phyloP scores from a whole-genome alignment of 805 yeast genomes.

The Blastobotrys mokoenaii region DNA sequence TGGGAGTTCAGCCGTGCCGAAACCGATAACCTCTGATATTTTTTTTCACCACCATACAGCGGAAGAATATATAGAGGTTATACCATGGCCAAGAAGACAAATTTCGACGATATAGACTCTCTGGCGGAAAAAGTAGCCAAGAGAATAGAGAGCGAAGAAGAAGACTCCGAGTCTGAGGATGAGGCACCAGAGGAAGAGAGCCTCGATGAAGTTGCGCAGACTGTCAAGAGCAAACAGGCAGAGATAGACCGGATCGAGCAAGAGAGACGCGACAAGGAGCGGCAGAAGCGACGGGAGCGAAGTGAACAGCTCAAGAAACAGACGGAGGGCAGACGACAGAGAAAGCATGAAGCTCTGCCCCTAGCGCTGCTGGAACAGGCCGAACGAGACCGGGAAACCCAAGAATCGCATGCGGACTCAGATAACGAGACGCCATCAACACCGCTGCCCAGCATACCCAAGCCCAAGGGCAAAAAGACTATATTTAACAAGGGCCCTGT shows the following conservation, averaged over 20 bases:
- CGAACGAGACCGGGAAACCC: slow-evolving; percentile 10
- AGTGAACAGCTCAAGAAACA: slow-evolving; percentile 21
- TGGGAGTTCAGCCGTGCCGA: not conserved
- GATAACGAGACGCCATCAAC: not conserved
- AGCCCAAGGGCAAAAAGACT: slow-evolving; percentile 1
- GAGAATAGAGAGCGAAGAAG: not conserved
- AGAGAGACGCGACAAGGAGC: slow-evolving; percentile 9
- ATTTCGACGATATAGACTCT: not conserved
- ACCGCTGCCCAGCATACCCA: no score
- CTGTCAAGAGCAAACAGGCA: slow-evolving; percentile 6
- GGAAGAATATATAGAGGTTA: no score
- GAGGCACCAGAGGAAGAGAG: slow-evolving; percentile 31
- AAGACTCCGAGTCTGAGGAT: slow-evolving; percentile 14
- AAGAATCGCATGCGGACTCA: slow-evolving; percentile 6
- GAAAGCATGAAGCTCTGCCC: slow-evolving; percentile 11
- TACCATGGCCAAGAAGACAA: not conserved
- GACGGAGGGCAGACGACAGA: slow-evolving; percentile 11
- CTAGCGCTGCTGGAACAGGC: slow-evolving; percentile 19
- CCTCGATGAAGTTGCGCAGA: slow-evolving; percentile 16
- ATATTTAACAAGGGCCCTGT: slow-evolving; percentile 21
- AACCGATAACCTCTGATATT: no score
- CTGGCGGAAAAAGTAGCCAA: not conserved
- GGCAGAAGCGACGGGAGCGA: slow-evolving; percentile 23
- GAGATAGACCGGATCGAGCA: slow-evolving; percentile 10
- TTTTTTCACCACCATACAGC: not conserved